A percentile compares a stretch with the other conserved stretches of the same genome.
These are phyloP conservation scores for Pythium coloratum DNA, from an alignment of 352 stramenopile genomes.

Conservation along the genomic window DNA sequence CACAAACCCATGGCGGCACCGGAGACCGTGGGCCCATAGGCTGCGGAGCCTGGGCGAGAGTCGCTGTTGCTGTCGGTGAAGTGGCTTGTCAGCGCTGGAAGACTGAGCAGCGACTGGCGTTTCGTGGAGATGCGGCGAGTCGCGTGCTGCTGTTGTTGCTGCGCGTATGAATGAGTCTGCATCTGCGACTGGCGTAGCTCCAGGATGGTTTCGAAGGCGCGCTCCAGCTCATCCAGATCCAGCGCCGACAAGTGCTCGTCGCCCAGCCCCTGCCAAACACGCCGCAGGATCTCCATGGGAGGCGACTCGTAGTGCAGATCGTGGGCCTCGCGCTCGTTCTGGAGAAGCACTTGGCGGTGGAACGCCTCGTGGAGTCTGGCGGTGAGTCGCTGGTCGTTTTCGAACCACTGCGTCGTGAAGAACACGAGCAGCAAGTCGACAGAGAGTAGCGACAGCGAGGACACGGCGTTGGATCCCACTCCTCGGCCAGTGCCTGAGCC, in stretches of 20 bases:
- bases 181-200: constrained; percentile 26
- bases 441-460: constrained; percentile 13
- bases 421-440: constrained; percentile 56
- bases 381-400: constrained; percentile 42
- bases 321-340: background rate
- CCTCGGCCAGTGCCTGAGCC: background rate
- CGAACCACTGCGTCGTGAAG: constrained; percentile 46
- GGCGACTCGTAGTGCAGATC: constrained; percentile 10
- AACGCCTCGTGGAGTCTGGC: constrained; percentile 51
- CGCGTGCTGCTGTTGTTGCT: constrained; percentile 11
- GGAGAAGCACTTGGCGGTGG: constrained; percentile 29
- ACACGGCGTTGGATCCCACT: background rate
- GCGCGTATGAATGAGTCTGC: constrained; percentile 2
- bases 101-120: constrained; percentile 13
- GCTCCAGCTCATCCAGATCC: constrained; percentile 45
- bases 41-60: constrained; percentile 13
- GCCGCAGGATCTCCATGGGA: constrained; percentile 38
- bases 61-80: background rate
- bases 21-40: constrained; percentile 3
- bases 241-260: constrained; percentile 42
- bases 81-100: background rate
- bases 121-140: constrained; percentile 11
- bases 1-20: constrained; percentile 12
- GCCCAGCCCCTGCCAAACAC: constrained; percentile 36
- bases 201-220: constrained; percentile 36